Evolutionary conservation across 306 rosid genomes (phyloP), one percentile per base, ranked within the genome.

Genomic region (Acmispon strigosus): DNA sequence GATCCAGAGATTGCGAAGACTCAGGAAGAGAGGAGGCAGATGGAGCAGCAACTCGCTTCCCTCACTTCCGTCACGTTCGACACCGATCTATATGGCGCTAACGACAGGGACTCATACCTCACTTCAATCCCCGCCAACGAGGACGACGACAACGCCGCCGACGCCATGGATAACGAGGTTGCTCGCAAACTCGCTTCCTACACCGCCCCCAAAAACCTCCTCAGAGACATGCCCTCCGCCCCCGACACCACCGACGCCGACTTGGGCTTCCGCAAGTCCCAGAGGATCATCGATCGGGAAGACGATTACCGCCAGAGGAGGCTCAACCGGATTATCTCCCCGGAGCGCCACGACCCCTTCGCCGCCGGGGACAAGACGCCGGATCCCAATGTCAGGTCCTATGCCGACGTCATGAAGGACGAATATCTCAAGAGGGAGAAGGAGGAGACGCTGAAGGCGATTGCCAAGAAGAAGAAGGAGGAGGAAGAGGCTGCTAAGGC

Each of bases 1-100:
- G 96, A 90, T 70, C 79, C 82, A 0, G 94, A 92, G 75, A 90
- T 93, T n/a, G 93, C 88, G 16, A 93, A 84, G 73, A 86, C 96
- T 13, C 96, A 92, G 79, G 96, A 92, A 36, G 98, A 92, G 45
- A 75, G 77, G 0, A 77, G 54, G 77, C 89, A 56, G 80, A 36
- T 84, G 82, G 82, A 70, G 42, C 77, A 77, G 43, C 62, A 77
- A 45, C 82, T 77, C 36, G 77, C 77, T 0, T 77, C 81, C n/a
- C 77, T 77, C 12, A 69, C 71, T 10, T 70, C 71, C 37, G 34
- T 76, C 37, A 77, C 77, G n/a, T 77, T 70, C 73, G 82, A 77
- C n/a, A 77, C 73, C 13, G 82, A 77, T 71, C 82, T 77, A 62
- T 77, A 77, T 19, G 82, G 82, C 5, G 82, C 54, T 1, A 53